These are phyloP conservation scores for Xanthoconium stramineum DNA, from an alignment of 768 basidiomycete genomes.

Conservation along the genomic window DNA sequence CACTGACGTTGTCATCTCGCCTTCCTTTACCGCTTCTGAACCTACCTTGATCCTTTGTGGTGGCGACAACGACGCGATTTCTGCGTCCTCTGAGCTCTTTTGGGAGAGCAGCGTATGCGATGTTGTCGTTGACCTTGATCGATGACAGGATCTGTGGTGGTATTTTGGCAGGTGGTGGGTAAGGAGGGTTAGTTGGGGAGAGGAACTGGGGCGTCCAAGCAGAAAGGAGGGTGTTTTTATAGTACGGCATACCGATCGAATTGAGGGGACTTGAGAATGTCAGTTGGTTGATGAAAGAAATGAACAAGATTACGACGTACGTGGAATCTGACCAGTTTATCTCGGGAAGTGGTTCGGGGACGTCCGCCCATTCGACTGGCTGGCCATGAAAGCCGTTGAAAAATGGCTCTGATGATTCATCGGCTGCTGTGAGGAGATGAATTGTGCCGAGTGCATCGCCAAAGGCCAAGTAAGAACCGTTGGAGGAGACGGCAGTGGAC, in stretches of 20 bases:
- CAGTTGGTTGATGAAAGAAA: background rate
- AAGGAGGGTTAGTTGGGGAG: constrained; percentile 40
- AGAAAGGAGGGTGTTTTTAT: constrained; percentile 72
- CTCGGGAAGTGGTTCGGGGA: constrained; percentile 60
- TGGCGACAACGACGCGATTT: constrained; percentile 59
- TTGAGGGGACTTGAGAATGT: constrained; percentile 68
- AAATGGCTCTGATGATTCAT: constrained; percentile 53
- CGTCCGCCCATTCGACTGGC: constrained; percentile 81
- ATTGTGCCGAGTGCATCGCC: constrained; percentile 84
- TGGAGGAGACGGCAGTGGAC: constrained; percentile 77
- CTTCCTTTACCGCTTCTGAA: constrained; percentile 81
- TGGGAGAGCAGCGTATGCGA: constrained; percentile 87
- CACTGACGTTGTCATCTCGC: constrained; percentile 40
- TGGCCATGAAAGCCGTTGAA: constrained; percentile 91
- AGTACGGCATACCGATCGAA: constrained; percentile 84
- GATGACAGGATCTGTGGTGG: constrained; percentile 71
- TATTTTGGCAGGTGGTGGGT: constrained; percentile 73
- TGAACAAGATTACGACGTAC: constrained; percentile 41
- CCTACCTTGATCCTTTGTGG: constrained; percentile 57
- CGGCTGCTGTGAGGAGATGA: constrained; percentile 77
- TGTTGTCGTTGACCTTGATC: constrained; percentile 85
- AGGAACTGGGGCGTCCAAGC: constrained; percentile 56
- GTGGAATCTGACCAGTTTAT: constrained; percentile 83
- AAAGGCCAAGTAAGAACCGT: constrained; percentile 89
- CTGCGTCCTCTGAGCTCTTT: constrained; percentile 81